These are phyloP conservation scores for Populus ilicifolia DNA, from an alignment of 345 rosid genomes.

Conservation along the genomic window DNA sequence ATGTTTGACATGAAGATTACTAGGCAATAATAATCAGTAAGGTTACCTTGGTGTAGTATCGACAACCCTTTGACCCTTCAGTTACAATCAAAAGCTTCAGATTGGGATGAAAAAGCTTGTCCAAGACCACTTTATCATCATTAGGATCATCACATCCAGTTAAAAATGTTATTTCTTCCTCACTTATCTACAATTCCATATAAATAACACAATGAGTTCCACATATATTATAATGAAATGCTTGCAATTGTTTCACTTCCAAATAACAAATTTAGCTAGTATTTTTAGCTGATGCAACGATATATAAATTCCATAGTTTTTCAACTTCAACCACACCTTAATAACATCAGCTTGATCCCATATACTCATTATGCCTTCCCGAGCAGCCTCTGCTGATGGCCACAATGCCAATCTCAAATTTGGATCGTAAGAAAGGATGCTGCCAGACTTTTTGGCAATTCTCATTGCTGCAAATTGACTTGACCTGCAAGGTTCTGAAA, in stretches of 20 bases:
- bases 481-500: constrained; percentile 87
- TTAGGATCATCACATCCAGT: constrained; percentile 31
- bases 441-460: constrained; percentile 66
- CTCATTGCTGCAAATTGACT: constrained; percentile 91
- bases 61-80: constrained; percentile 88
- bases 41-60: constrained; percentile 86
- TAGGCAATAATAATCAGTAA: neutral
- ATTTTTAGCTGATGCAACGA: neutral
- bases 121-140: constrained; percentile 42
- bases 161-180: constrained; percentile 81
- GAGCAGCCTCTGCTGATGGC: constrained; percentile 88
- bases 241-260: neutral
- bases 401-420: constrained; percentile 86
- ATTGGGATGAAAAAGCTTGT: constrained; percentile 61
- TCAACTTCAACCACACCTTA: constrained; percentile 44
- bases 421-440: constrained; percentile 90
- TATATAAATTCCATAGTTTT: too few species aligned
- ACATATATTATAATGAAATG: neutral
- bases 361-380: constrained; percentile 72
- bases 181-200: constrained; percentile 57
- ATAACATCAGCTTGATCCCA: constrained; percentile 93
- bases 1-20: neutral
- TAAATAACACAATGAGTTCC: neutral
- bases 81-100: constrained; percentile 85
- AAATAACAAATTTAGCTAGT: neutral